A percentile compares a stretch with the other conserved stretches of the same genome.
phyloP scores from a whole-genome alignment of 371 early-diverging fungal species.

The Mucor plumbeus region DNA sequence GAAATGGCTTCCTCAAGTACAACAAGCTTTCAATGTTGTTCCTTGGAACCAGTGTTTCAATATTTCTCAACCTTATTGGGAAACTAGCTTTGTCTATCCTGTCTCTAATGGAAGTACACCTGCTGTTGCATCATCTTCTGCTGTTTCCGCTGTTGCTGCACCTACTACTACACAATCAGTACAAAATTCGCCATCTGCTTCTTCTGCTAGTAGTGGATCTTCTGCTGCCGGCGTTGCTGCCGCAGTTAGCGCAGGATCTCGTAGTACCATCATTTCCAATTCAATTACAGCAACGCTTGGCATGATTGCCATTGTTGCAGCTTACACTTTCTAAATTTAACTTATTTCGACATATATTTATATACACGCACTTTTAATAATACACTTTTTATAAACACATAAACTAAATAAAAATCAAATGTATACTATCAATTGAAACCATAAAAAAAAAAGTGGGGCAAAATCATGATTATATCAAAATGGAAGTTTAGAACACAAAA shows the following conservation, averaged over 20 bases:
- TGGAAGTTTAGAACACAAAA: neutral
- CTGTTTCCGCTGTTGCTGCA: neutral
- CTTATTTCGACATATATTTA: neutral
- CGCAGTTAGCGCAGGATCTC: neutral
- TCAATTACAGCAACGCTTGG: neutral
- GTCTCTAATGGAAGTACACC: neutral
- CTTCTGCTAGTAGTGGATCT: neutral
- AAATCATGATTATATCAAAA: neutral
- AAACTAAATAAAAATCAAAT: neutral
- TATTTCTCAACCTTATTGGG: constrained; percentile 57
- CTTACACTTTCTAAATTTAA: constrained; percentile 6
- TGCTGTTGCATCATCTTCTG: neutral
- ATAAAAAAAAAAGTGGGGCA: neutral
- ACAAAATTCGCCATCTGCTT: neutral
- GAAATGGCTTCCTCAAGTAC: constrained; percentile 51
- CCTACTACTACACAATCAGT: neutral
- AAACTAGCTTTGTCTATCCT: constrained; percentile 46
- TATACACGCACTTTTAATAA: neutral
- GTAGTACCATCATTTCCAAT: neutral
- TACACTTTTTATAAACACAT: too few relatives aligned
- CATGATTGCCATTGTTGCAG: constrained; percentile 7
- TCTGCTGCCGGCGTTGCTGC: constrained; percentile 1
- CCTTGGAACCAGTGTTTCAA: constrained; percentile 56
- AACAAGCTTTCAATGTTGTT: constrained; percentile 48
- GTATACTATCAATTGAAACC: neutral